These are phyloP conservation scores for Anisodus tanguticus DNA, from an alignment of 257 asterid genomes.

Conservation along the genomic window DNA sequence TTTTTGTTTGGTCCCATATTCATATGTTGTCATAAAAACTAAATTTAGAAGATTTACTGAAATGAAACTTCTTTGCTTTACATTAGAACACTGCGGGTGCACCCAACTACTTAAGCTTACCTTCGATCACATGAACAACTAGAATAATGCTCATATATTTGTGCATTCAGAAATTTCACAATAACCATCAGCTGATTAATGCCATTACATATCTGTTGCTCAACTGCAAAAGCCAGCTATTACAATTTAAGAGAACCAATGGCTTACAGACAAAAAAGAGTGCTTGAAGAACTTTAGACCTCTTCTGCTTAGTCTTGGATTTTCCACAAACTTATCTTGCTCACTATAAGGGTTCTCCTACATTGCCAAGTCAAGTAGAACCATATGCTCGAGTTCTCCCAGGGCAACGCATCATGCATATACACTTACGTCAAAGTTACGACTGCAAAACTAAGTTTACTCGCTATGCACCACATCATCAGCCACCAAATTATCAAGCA, in stretches of 20 bases:
- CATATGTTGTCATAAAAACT: no score
- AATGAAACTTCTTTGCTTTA: no score
- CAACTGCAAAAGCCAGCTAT: not conserved
- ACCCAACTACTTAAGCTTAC: no score
- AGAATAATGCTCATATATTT: not conserved
- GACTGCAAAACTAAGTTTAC: not conserved
- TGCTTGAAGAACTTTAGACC: not conserved
- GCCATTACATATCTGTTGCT: not conserved
- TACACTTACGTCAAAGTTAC: not conserved
- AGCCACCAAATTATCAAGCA: slow-evolving; percentile 5
- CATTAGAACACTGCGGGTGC: no score
- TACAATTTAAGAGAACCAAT: not conserved
- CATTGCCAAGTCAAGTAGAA: not conserved
- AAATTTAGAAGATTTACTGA: no score
- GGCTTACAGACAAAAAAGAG: not conserved
- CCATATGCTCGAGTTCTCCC: slow-evolving; percentile 17
- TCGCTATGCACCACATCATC: not conserved
- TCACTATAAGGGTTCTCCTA: not conserved
- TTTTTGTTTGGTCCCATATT: no score
- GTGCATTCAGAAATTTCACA: not conserved
- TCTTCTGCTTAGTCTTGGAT: not conserved
- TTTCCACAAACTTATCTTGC: not conserved
- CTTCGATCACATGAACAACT: not conserved
- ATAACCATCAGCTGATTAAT: not conserved
- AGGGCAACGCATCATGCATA: not conserved